Evolutionary conservation across 768 basidiomycete species (phyloP), one percentile per base, ranked within the genome.

Genomic region (Antrodiella citrinella): DNA sequence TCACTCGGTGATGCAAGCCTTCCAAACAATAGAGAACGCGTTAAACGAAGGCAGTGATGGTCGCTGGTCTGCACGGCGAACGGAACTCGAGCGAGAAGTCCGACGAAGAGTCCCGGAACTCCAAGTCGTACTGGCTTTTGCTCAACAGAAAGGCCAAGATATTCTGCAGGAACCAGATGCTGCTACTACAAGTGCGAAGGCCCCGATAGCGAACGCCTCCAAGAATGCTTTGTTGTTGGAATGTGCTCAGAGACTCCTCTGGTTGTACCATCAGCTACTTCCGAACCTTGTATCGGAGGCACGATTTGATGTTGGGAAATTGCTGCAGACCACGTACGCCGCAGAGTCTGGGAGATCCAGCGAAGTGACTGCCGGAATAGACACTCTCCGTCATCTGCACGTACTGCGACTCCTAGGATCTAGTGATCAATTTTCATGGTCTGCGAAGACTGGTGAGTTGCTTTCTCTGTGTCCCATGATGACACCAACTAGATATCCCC

Each of bases 261-360:
- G 85, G 78, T 72, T 94, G 45, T 98, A 96, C 62, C 89, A 95
- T 57, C 73, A 73, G 20, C 82, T 80, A 52, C 65, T 94, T 23
- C 89, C 91, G 0, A 69, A 75, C 1, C 67, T 91, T 1, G 84
- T 88, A 3, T 78, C 81, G 0, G 91, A 93, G 62, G 81, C 81
- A 22, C 73, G 82, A 45, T 97, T 94, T 57, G 94, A 97, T 63
- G 80, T 86, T 30, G 90, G 90, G 2, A 91, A 91, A 63, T 61
- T 94, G 19, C 65, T 93, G 23, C 70, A 71, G 49, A 70, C 84
- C 54, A 18, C 70, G 61, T 55, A 64, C 51, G 64, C 62, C 3
- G 52, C 60, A 41, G 60, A 51, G 12, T 42, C 59, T 57, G 47
- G 41, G 1, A 48, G 15, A 35, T 43, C 41, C 7, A 18, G 44